These are phyloP conservation scores for Aspergillus brunneoviolaceus DNA, from an alignment of 2,329 filamentous ascomycete species.

Conservation along the genomic window DNA sequence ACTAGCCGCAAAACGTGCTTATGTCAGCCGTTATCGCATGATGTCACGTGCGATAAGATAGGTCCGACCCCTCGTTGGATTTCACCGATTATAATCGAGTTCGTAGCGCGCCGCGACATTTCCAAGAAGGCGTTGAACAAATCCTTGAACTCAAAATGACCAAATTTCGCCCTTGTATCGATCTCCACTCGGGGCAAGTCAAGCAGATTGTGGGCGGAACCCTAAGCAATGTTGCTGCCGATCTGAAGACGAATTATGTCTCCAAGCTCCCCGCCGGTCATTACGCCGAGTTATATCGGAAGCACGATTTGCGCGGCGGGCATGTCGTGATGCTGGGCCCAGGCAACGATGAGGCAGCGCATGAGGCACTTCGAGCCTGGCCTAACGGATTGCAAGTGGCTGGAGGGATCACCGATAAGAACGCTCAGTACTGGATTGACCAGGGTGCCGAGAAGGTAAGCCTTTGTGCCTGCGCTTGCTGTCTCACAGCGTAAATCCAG, in stretches of 20 bases:
- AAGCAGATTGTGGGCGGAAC: conserved; percentile 99
- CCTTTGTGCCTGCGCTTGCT: conserved; percentile 17
- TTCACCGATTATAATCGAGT: conserved; percentile 18
- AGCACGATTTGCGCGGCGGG: conserved; percentile 71
- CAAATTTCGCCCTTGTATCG: conserved; percentile 91
- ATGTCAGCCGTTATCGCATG: conserved; percentile 7
- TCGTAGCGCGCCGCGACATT: conserved; percentile 9
- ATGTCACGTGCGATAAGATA: conserved; percentile 44
- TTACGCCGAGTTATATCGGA: conserved; percentile 78
- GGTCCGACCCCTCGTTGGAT: conserved; percentile 18
- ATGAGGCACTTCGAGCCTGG: conserved; percentile 76
- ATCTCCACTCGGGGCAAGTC: conserved; percentile 93
- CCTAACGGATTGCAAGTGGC: conserved; percentile 80
- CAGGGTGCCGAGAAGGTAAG: conserved; percentile 84
- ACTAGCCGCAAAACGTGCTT: not conserved
- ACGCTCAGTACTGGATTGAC: conserved; percentile 83
- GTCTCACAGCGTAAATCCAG: too few relatives aligned
- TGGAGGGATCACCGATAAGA: conserved; percentile 85
- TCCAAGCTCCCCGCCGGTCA: conserved; percentile 78
- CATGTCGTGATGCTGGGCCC: conserved; percentile 97
- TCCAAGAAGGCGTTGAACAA: conserved; percentile 7
- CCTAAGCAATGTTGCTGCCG: conserved; percentile 64
- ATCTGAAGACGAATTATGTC: conserved; percentile 87
- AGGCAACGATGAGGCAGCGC: conserved; percentile 77
- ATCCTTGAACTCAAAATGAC: conserved; percentile 64